Evolutionary conservation across 2,329 filamentous ascomycete species (phyloP), one percentile per base, ranked within the genome.

Genomic region (Ciborinia camelliae): DNA sequence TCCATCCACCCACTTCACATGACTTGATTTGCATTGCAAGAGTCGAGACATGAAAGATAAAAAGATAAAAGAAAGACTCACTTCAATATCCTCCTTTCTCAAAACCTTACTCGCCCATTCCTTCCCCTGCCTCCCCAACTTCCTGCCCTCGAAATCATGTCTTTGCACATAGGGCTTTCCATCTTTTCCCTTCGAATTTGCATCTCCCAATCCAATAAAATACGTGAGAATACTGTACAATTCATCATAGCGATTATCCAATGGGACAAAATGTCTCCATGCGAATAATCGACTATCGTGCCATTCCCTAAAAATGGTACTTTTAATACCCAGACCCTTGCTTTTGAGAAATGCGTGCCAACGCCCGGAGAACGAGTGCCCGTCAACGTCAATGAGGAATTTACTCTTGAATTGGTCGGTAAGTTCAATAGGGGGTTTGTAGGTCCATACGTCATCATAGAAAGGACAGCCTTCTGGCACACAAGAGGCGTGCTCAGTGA

Each of bases 241-340:
- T 70, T 93, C 91, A 43, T 84, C 78, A 71, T 88, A 92, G 1
- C 86, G 84, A 72, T 85, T 90, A 73, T 92, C 89, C 83, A 94
- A 87, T 20, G 91, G 91, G 2, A 92, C 87, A 71, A 91, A 94
- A 76, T 95, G 91, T 71, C 86, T 86, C 90, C 91, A 95, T 0
- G 89, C 82, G 2, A 91, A 79, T 1, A 94, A 79, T 3, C 90
- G 82, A 52, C 82, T 84, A 74, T 93, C 90, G 72, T 93, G 90
- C 91, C 90, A 95, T 75, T 95, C 91, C 26, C 84, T 82, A 77
- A 88, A 95, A 28, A 94, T 79, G 0, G 90, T 92, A 7, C 88
- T 85, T 77, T 94, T 95, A 77, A 95, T 85, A 0, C 89, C 89
- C 10, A 93, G 75, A 20, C 84, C 87, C 2, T 85, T 90, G 37